Evolutionary conservation across 345 rosid species (phyloP), one percentile per base, ranked within the genome.

Genomic region (Eucalyptus sp.): DNA sequence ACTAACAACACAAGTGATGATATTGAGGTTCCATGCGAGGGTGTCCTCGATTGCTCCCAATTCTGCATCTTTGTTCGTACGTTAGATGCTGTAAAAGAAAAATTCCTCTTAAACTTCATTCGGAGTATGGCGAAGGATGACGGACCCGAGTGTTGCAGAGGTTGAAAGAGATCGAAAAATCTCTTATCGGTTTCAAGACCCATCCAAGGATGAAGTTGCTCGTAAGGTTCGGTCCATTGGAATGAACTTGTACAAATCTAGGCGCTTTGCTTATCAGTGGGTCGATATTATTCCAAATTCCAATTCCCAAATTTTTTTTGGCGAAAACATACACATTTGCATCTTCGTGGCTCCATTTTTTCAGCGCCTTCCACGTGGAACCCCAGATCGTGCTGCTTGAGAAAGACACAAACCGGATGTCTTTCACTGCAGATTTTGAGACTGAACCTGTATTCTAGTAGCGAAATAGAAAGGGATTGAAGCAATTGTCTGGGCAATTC

Each of bases 21-120:
- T 13, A 97, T 97, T 24, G 97, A 97, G 93, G 95, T 97, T 60
- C 98, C 99, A 6, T 96, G 90, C 31, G 98, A 96, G 91, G 98
- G 95, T 46, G 92, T 96, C 81, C 96, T 97, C 0, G 95, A 96
- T 93, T 97, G 95, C 94, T 94, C 95, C 6, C 81, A 96, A 90
- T 97, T 95, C 93, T 96, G 97, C 92, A 85, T 96, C 90, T 96
- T 97, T 24, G 13, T 24, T 56, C 62, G 3, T 56, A 56, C 29
- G 3, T 33, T 1, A 14, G 96, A 96, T 33, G 98, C 98, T 58
- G 33, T 97, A 97, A 54, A 96, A 93, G 93, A 92, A 89, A 95
- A 94, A 1, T 96, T 92, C 91, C 92, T 97, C 51, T 37, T 94
- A 79, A 94, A 94, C 87, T 90, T 95, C 88, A 91, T 95, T 37